phyloP scores from a whole-genome alignment of 192 early-diverging fungal species.

The Allomyces macrogynus region DNA sequence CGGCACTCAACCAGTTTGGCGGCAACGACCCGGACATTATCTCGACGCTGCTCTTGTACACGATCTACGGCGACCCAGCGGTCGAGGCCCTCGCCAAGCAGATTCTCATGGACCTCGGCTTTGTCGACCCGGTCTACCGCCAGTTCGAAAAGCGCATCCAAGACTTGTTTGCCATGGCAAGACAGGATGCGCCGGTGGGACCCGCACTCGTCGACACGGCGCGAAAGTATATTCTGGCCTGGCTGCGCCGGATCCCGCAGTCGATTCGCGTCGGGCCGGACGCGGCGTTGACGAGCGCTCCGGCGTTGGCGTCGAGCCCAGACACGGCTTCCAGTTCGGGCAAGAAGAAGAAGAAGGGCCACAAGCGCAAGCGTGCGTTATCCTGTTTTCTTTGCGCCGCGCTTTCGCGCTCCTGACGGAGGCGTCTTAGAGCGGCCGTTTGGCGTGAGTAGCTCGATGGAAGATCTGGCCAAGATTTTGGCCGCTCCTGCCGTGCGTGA shows the following conservation, averaged over 20 bases:
- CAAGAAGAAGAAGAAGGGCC: too few relatives aligned
- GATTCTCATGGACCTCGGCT: background rate
- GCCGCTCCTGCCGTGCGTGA: too few relatives aligned
- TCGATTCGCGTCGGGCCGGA: too few relatives aligned
- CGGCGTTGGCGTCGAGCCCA: too few relatives aligned
- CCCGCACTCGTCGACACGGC: background rate
- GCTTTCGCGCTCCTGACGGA: too few relatives aligned
- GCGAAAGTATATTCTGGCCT: background rate
- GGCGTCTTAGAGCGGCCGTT: too few relatives aligned
- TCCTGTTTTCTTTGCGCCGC: too few relatives aligned
- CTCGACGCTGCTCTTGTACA: background rate
- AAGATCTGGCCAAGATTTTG: background rate
- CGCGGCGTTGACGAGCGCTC: too few relatives aligned
- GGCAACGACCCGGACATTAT: background rate
- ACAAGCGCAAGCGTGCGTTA: too few relatives aligned
- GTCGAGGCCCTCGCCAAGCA: background rate
- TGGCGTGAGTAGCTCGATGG: background rate
- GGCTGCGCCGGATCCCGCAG: background rate
- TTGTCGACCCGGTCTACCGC: background rate
- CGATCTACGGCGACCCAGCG: background rate
- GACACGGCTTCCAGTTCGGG: too few relatives aligned
- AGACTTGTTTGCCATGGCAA: background rate
- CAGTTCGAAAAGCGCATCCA: background rate
- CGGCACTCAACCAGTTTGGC: background rate
- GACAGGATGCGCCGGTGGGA: background rate